These are phyloP conservation scores for Penicillium psychrosexuale DNA, from an alignment of 2,329 filamentous ascomycete genomes.

Conservation along the genomic window DNA sequence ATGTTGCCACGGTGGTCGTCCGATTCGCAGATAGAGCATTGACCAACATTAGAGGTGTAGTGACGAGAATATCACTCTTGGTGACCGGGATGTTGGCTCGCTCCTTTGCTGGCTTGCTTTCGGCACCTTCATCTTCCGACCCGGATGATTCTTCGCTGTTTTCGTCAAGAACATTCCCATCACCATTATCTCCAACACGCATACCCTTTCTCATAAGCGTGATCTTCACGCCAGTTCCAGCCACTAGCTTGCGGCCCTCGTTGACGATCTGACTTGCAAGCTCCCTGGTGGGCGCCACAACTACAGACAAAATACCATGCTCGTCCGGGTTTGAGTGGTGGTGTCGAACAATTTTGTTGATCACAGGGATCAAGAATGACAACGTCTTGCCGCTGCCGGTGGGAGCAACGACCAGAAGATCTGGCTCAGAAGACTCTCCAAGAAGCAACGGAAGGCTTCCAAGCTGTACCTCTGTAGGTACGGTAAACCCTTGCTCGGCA, in stretches of 20 bases:
- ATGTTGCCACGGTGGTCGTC: slow-evolving; percentile 45
- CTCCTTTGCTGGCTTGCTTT: slow-evolving; percentile 24
- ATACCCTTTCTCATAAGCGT: slow-evolving; percentile 84
- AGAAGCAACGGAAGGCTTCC: slow-evolving; percentile 78
- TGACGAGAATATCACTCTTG: slow-evolving; percentile 75
- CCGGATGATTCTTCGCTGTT: slow-evolving; percentile 39
- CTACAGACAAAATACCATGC: slow-evolving; percentile 63
- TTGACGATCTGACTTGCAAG: slow-evolving; percentile 75
- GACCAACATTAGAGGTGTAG: slow-evolving; percentile 73
- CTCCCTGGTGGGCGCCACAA: slow-evolving; percentile 77
- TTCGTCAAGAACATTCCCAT: slow-evolving; percentile 41
- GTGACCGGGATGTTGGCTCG: slow-evolving; percentile 51
- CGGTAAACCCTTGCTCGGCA: slow-evolving; percentile 73
- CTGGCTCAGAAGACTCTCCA: slow-evolving; percentile 50
- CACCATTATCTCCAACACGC: slow-evolving; percentile 52
- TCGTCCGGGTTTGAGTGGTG: slow-evolving; percentile 51
- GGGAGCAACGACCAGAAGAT: slow-evolving; percentile 85
- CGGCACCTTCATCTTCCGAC: slow-evolving; percentile 36
- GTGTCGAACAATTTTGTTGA: slow-evolving; percentile 67
- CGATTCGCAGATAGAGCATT: slow-evolving; percentile 61
- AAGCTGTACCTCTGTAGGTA: slow-evolving; percentile 93
- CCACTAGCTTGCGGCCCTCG: slow-evolving; percentile 77
- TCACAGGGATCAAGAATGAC: slow-evolving; percentile 82
- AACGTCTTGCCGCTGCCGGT: slow-evolving; percentile 97
- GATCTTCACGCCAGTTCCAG: slow-evolving; percentile 74